A percentile compares a stretch with the other conserved stretches of the same genome.
These are phyloP conservation scores for Fusarium sp. DNA, from an alignment of 2,329 filamentous ascomycete species.

Conservation along the genomic window DNA sequence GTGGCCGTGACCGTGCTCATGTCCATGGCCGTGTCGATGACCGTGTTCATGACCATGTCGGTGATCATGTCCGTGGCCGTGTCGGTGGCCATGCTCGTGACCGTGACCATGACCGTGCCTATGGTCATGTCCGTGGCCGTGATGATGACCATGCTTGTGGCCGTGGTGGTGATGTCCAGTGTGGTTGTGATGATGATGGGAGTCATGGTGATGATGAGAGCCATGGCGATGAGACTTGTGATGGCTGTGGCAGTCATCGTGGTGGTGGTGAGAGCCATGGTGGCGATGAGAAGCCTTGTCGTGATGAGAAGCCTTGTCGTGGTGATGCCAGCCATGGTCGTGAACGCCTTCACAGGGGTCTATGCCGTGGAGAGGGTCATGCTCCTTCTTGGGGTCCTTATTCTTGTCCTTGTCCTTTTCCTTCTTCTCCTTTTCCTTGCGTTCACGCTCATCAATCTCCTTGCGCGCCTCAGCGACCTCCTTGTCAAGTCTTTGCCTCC, in stretches of 20 bases:
- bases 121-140: not conserved
- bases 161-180: not conserved
- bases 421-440: constrained; percentile 3
- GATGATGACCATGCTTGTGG: not conserved
- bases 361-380: not conserved
- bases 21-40: not conserved
- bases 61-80: not conserved
- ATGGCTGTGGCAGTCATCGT: not conserved
- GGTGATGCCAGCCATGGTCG: not conserved
- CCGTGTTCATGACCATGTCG: not conserved
- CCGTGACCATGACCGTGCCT: not conserved
- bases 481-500: not conserved
- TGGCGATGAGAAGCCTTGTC: not conserved
- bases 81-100: not conserved
- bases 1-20: constrained; percentile 3
- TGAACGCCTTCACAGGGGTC: not conserved
- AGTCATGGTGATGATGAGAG: not conserved
- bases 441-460: constrained; percentile 4
- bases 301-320: not conserved
- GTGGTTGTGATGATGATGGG: not conserved
- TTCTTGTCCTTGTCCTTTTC: not conserved
- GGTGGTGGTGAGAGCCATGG: not conserved
- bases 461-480: not conserved
- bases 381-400: constrained; percentile 2
- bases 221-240: not conserved